These are phyloP conservation scores for Sordariomycetes sp. DNA, from an alignment of 2,329 filamentous ascomycete genomes.

Conservation along the genomic window DNA sequence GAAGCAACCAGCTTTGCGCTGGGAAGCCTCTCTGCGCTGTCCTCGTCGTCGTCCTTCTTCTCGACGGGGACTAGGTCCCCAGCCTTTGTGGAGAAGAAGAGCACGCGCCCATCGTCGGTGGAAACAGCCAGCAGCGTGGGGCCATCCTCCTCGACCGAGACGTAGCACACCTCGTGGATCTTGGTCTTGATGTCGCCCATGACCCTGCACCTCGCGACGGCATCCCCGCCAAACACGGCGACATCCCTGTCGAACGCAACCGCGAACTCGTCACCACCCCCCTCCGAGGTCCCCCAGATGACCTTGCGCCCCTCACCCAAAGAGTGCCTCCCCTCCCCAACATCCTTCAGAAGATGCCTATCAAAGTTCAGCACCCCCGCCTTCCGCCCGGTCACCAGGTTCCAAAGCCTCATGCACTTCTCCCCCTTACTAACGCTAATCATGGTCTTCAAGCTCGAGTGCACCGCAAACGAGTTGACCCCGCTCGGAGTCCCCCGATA, in stretches of 20 bases:
- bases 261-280: slow-evolving; percentile 67
- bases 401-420: slow-evolving; percentile 88
- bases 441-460: slow-evolving; percentile 95
- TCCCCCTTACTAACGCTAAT: slow-evolving; percentile 84
- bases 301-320: slow-evolving; percentile 75
- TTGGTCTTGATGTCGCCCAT: slow-evolving; percentile 59
- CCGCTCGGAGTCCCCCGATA: slow-evolving; percentile 72
- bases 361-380: slow-evolving; percentile 83
- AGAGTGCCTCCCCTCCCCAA: slow-evolving; percentile 63
- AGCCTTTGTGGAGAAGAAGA: slow-evolving; percentile 64
- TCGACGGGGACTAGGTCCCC: slow-evolving; percentile 24
- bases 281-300: slow-evolving; percentile 60
- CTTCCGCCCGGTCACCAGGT: slow-evolving; percentile 91
- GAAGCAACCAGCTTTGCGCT: slow-evolving; percentile 60
- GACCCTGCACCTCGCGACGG: slow-evolving; percentile 63
- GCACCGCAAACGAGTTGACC: slow-evolving; percentile 88
- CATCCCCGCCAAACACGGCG: slow-evolving; percentile 80
- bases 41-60: slow-evolving; percentile 13
- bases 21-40: slow-evolving; percentile 24
- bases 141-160: slow-evolving; percentile 34
- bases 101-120: slow-evolving; percentile 78
- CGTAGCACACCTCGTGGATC: slow-evolving; percentile 68
- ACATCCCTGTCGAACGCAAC: slow-evolving; percentile 80
- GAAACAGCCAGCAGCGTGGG: slow-evolving; percentile 53
- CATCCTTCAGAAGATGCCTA: slow-evolving; percentile 55